These are phyloP conservation scores for Lineolata rhizophorae DNA, from an alignment of 495 filamentous ascomycete genomes.

Conservation along the genomic window DNA sequence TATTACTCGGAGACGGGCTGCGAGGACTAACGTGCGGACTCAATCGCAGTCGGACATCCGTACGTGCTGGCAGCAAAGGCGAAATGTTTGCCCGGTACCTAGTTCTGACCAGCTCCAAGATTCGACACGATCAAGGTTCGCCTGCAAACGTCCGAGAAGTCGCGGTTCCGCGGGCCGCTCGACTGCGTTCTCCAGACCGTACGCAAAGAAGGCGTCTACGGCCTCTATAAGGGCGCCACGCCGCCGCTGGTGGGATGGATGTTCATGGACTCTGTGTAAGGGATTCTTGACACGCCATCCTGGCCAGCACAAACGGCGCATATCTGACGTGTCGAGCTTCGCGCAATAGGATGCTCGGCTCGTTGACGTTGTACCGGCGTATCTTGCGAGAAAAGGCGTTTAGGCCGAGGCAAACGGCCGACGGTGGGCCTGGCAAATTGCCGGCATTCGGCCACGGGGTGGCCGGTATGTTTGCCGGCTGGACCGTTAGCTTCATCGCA, in stretches of 20 bases:
- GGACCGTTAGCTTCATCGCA: conserved; percentile 77
- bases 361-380: conserved; percentile 69
- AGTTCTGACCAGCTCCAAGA: conserved; percentile 9
- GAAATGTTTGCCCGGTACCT: neutral
- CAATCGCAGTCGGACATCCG: conserved; percentile 41
- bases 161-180: conserved; percentile 67
- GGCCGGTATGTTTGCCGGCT: conserved; percentile 70
- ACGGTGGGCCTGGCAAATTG: conserved; percentile 22
- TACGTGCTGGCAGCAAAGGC: conserved; percentile 12
- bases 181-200: conserved; percentile 67
- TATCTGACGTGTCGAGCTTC: neutral
- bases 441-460: conserved; percentile 65
- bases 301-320: too few species aligned
- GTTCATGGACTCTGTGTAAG: conserved; percentile 79
- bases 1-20: neutral
- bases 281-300: conserved; percentile 2
- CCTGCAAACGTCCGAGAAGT: conserved; percentile 60
- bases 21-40: conserved; percentile 1
- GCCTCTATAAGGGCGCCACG: conserved; percentile 77
- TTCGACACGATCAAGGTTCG: conserved; percentile 97
- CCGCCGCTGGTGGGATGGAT: conserved; percentile 92
- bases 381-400: conserved; percentile 63
- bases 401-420: conserved; percentile 17
- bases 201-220: conserved; percentile 54
- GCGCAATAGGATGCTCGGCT: conserved; percentile 56